These are phyloP conservation scores for Letharia lupina DNA, from an alignment of 495 filamentous ascomycete genomes.

Conservation along the genomic window DNA sequence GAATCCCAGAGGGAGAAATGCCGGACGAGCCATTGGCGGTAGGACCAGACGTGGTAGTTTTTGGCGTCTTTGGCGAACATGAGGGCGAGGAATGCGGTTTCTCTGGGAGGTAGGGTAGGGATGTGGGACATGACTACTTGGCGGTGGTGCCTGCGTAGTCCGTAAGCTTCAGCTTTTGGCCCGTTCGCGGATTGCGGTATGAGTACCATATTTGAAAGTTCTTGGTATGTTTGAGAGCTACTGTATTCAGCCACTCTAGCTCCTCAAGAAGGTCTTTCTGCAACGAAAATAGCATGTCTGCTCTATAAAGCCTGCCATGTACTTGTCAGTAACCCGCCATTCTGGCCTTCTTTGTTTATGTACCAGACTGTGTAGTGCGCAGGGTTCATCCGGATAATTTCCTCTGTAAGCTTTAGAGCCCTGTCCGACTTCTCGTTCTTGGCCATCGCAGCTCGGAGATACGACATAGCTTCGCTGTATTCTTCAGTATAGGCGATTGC, in stretches of 20 bases:
- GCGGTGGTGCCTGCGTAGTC: slow-evolving; percentile 64
- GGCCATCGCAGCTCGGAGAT: slow-evolving; percentile 90
- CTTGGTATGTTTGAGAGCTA: slow-evolving; percentile 77
- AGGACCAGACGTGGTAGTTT: slow-evolving; percentile 98
- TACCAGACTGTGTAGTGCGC: slow-evolving; percentile 97
- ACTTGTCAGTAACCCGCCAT: slow-evolving; percentile 11
- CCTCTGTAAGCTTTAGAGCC: slow-evolving; percentile 71
- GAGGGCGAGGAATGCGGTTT: slow-evolving; percentile 62
- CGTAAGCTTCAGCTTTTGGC: neutral
- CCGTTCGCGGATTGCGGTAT: neutral
- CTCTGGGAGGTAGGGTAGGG: slow-evolving; percentile 47
- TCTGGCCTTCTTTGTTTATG: slow-evolving; percentile 13
- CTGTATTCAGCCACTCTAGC: slow-evolving; percentile 72
- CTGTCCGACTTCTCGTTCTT: slow-evolving; percentile 72
- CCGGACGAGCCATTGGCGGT: slow-evolving; percentile 83
- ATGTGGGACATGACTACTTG: slow-evolving; percentile 70
- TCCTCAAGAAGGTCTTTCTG: slow-evolving; percentile 60
- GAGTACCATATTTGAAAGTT: slow-evolving; percentile 91
- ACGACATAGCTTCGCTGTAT: slow-evolving; percentile 81
- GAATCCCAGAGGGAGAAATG: slow-evolving; percentile 67
- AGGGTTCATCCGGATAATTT: slow-evolving; percentile 86
- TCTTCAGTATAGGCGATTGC: slow-evolving; percentile 79
- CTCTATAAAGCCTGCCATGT: slow-evolving; percentile 66
- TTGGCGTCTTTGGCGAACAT: slow-evolving; percentile 87
- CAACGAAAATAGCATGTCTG: slow-evolving; percentile 61